These are phyloP conservation scores for Penicillium riverlandense DNA, from an alignment of 495 filamentous ascomycete species.

Conservation along the genomic window DNA sequence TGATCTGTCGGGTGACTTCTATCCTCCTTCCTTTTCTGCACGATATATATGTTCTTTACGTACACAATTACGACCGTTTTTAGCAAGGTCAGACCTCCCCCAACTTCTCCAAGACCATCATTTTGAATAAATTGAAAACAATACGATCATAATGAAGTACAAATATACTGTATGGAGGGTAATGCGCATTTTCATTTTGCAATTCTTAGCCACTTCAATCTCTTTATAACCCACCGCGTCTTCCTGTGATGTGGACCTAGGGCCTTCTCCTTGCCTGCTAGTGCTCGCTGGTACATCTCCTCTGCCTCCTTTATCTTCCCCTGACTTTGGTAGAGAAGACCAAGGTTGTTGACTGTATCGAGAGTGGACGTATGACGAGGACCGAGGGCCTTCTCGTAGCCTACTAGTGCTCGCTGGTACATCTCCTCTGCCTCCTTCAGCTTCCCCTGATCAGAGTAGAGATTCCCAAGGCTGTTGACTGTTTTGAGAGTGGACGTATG, in stretches of 20 bases:
- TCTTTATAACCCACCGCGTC: no score
- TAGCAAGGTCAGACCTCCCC: no score
- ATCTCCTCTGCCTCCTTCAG: slow-evolving; percentile 30
- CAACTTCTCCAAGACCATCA: no score
- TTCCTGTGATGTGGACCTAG: slow-evolving; percentile 15
- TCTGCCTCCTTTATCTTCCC: slow-evolving; percentile 28
- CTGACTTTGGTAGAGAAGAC: slow-evolving; percentile 16
- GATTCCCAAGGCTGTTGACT: slow-evolving; percentile 27
- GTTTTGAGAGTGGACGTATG: slow-evolving; percentile 22
- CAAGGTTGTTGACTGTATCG: slow-evolving; percentile 28
- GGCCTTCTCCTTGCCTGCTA: slow-evolving; percentile 25
- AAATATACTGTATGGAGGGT: no score
- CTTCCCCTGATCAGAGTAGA: slow-evolving; percentile 29
- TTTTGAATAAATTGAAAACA: no score
- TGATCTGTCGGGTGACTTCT: no score
- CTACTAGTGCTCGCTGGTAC: slow-evolving; percentile 21
- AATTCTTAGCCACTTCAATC: no score
- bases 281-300: slow-evolving; percentile 23
- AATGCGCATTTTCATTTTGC: no score
- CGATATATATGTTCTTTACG: no score
- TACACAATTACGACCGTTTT: no score
- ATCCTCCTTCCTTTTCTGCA: no score
- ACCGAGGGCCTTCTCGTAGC: slow-evolving; percentile 27
- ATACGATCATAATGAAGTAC: no score
- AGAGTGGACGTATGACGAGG: slow-evolving; percentile 26